Conservation (phyloP, 2,329 filamentous ascomycete genomes). For the Hymenoscyphus repandus region DNA sequence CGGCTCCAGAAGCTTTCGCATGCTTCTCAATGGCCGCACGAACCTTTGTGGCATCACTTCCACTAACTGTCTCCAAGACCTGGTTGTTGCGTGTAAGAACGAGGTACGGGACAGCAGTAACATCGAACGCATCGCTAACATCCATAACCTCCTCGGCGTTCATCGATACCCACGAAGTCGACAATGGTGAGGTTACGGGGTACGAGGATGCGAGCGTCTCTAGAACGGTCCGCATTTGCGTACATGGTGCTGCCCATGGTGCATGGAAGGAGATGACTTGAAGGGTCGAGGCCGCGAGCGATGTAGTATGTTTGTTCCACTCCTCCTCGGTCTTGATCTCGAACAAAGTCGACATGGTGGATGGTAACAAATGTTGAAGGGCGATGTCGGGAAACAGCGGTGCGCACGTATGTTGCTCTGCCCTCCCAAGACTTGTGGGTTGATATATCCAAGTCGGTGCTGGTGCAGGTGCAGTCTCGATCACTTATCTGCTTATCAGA, state of each 20-base stretch:
- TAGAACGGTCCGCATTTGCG: constrained; percentile 87
- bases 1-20: constrained; percentile 36
- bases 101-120: constrained; percentile 89
- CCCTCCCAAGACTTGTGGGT: no score
- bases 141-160: constrained; percentile 94
- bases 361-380: background rate
- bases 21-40: constrained; percentile 81
- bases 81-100: constrained; percentile 73
- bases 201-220: constrained; percentile 82
- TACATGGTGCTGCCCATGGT: constrained; percentile 92
- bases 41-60: constrained; percentile 82
- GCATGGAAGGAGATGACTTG: constrained; percentile 92
- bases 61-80: constrained; percentile 79
- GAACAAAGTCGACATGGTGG: constrained; percentile 66
- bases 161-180: constrained; percentile 79
- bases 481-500: constrained; percentile 8
- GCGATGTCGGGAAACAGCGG: background rate
- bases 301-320: constrained; percentile 64
- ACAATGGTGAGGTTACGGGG: constrained; percentile 59
- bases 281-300: constrained; percentile 64
- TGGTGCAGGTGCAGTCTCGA: background rate
- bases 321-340: constrained; percentile 70
- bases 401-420: background rate
- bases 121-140: constrained; percentile 86
- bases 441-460: no score